These are phyloP conservation scores for Penicillium sp. DNA, from an alignment of 2,329 filamentous ascomycete species.

Conservation along the genomic window DNA sequence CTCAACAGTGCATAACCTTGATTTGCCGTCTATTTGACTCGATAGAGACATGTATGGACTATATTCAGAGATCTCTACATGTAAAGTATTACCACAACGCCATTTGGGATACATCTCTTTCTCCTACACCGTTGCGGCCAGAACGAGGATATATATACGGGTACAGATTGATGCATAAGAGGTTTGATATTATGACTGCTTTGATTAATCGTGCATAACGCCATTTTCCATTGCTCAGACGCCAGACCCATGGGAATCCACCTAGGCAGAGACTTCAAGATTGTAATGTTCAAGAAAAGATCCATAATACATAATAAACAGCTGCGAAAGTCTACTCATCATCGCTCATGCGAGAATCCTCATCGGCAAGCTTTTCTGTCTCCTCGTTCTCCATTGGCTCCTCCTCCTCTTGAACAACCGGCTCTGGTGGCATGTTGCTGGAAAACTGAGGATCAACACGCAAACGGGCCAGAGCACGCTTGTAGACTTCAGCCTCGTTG, in stretches of 20 bases:
- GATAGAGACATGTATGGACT: too few relatives aligned
- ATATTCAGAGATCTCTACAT: too few relatives aligned
- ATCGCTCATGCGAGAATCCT: slow-evolving; percentile 28
- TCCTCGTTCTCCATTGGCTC: slow-evolving; percentile 13
- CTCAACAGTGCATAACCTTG: too few relatives aligned
- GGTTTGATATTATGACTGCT: not conserved
- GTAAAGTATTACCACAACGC: too few relatives aligned
- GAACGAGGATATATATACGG: too few relatives aligned
- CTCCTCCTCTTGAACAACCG: slow-evolving; percentile 17
- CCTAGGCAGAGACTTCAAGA: slow-evolving; percentile 2
- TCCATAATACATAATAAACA: slow-evolving; percentile 10
- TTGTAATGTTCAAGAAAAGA: slow-evolving; percentile 4
- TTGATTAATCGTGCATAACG: not conserved
- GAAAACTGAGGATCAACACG: slow-evolving; percentile 48
- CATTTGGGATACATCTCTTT: too few relatives aligned
- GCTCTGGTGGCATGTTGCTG: slow-evolving; percentile 34
- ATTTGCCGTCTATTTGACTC: too few relatives aligned
- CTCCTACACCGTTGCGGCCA: too few relatives aligned
- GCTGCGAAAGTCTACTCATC: slow-evolving; percentile 8
- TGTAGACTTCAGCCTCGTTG: slow-evolving; percentile 50
- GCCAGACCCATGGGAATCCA: slow-evolving; percentile 10
- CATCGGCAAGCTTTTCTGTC: slow-evolving; percentile 14
- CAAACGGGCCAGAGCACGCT: slow-evolving; percentile 46
- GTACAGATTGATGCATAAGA: too few relatives aligned
- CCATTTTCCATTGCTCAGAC: slow-evolving; percentile 13